Conservation (phyloP, 495 filamentous ascomycete genomes). For the Lepidopterella palustris region DNA sequence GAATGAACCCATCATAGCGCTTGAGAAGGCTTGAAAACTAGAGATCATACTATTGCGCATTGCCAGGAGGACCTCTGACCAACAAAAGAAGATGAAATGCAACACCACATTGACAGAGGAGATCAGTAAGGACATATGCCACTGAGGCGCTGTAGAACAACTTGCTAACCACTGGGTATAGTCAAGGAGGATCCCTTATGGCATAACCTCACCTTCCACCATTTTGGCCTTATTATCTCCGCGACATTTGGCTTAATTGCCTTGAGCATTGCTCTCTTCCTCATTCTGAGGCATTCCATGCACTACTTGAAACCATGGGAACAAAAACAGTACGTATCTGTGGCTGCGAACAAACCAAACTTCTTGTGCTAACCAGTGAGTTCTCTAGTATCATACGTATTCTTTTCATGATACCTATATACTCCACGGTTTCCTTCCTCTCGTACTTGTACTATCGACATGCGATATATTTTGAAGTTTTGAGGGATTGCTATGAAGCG, state of each 20-base stretch:
- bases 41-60: neutral
- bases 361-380: neutral
- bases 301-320: conserved; percentile 79
- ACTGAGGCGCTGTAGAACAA: neutral
- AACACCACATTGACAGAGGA: conserved; percentile 45
- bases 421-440: conserved; percentile 71
- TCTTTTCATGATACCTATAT: conserved; percentile 84
- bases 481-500: conserved; percentile 85
- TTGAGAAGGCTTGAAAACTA: neutral
- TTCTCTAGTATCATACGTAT: conserved; percentile 70
- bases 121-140: conserved; percentile 37
- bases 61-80: neutral
- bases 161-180: conserved; percentile 1
- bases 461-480: conserved; percentile 73
- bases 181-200: conserved; percentile 18
- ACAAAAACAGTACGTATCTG: conserved; percentile 62
- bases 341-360: neutral
- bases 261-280: conserved; percentile 49
- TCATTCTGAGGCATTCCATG: conserved; percentile 70
- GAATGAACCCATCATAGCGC: neutral
- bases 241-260: conserved; percentile 51
- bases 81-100: conserved; percentile 26
- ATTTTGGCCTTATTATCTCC: conserved; percentile 44
- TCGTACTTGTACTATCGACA: conserved; percentile 71
- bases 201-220: conserved; percentile 47